Evolutionary conservation across 73 alveolate genomes (phyloP).

Genomic region (Symbiodinium pilosum): DNA sequence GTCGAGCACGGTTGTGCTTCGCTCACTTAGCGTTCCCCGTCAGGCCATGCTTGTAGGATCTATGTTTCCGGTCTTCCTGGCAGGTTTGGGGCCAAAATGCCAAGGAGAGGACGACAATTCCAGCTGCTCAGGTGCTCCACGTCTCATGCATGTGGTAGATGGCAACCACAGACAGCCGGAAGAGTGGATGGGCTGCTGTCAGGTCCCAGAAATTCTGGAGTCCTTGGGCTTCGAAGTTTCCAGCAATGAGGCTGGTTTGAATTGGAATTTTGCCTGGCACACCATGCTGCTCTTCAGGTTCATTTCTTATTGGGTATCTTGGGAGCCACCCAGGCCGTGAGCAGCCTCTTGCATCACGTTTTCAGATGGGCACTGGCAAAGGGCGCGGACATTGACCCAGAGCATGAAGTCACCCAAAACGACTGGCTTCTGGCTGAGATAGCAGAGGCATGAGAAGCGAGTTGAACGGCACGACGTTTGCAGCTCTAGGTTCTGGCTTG

Average conservation of each 20-base stretch:
- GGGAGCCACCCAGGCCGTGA: conserved; percentile 54
- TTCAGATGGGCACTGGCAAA: neutral
- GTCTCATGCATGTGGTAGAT: neutral
- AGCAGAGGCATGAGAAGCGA: too few relatives aligned
- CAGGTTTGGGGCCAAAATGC: conserved; percentile 58
- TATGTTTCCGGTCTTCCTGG: too few relatives aligned
- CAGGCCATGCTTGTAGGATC: too few relatives aligned
- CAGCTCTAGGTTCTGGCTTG: conserved; percentile 61
- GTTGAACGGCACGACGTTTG: neutral
- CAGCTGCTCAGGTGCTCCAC: conserved; percentile 20
- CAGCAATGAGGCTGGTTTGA: conserved; percentile 63
- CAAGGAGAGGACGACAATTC: neutral
- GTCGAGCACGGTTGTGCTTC: neutral
- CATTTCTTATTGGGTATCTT: conserved; percentile 53
- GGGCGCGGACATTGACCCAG: conserved; percentile 86
- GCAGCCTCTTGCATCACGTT: too few relatives aligned
- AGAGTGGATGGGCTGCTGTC: neutral
- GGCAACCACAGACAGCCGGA: neutral
- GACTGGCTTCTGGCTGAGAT: neutral
- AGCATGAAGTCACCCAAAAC: conserved; percentile 49
- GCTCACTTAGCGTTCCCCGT: neutral
- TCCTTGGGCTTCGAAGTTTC: conserved; percentile 43
- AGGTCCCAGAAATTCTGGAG: conserved; percentile 85
- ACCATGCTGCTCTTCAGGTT: neutral
- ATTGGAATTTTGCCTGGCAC: neutral